A percentile compares a stretch with the other conserved stretches of the same genome.
Evolutionary conservation across 441 rosid genomes (phyloP).

Genomic region (Pelargonium australe): DNA sequence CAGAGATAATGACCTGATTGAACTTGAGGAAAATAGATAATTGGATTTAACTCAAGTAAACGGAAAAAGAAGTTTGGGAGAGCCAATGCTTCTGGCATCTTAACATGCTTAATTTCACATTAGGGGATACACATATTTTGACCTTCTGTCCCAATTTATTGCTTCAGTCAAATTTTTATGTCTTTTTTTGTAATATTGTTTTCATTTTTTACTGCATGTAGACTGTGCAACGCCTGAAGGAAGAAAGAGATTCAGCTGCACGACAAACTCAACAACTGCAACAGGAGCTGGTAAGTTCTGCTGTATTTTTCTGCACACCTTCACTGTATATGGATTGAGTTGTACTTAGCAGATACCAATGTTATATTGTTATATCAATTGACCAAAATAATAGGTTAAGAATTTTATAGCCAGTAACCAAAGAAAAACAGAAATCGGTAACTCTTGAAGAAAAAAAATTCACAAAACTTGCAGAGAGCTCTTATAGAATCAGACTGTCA

Average conservation of each 20-base stretch:
- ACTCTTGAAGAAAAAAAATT: too few species aligned
- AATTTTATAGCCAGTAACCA: too few species aligned
- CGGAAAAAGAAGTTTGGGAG: too few species aligned
- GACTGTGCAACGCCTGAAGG: constrained; percentile 64
- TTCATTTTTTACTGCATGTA: constrained; percentile 7
- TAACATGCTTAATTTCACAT: too few species aligned
- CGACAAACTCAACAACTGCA: constrained; percentile 70
- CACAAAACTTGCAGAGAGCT: too few species aligned
- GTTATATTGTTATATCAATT: not conserved
- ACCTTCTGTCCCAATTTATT: not conserved
- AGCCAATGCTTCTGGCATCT: too few species aligned
- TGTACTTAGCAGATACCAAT: not conserved
- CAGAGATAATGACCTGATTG: too few species aligned
- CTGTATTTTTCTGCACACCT: not conserved
- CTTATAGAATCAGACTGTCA: too few species aligned
- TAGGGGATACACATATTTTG: too few species aligned
- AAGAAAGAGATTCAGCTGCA: constrained; percentile 72
- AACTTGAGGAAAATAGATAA: too few species aligned
- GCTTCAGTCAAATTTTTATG: not conserved
- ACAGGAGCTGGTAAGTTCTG: constrained; percentile 60
- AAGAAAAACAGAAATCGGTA: too few species aligned
- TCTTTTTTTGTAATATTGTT: not conserved
- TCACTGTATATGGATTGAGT: not conserved
- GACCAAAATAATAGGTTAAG: not conserved
- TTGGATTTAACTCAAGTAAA: too few species aligned